Evolutionary conservation across 139 green algal species (phyloP).

Genomic region (Chlamydomonas sphaeroides): DNA sequence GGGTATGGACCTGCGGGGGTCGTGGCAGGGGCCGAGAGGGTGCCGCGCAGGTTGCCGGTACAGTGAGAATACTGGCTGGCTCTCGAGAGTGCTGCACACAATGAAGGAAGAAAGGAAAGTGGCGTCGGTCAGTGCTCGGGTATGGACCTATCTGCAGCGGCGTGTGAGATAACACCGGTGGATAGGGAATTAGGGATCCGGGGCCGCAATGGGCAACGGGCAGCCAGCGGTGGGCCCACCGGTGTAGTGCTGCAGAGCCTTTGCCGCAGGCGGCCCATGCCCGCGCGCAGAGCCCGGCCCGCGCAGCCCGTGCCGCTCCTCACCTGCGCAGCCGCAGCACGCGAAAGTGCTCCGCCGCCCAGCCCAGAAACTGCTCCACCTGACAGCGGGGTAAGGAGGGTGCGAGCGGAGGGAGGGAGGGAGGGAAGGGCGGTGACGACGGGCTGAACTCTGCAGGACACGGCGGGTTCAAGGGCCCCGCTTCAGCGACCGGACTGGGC

Average conservation of each 20-base stretch:
- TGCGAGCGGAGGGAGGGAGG: background rate
- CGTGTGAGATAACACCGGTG: background rate
- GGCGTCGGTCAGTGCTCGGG: too few species aligned
- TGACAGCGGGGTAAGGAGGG: background rate
- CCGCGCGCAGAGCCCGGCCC: too few species aligned
- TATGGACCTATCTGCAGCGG: too few species aligned
- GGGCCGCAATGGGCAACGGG: too few species aligned
- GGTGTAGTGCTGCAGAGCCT: background rate
- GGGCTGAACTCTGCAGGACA: too few species aligned
- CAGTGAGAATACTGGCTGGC: too few species aligned
- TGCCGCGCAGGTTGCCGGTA: too few species aligned
- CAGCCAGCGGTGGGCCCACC: too few species aligned
- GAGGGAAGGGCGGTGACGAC: too few species aligned
- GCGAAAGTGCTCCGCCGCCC: slow-evolving; percentile 33
- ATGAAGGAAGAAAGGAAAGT: background rate
- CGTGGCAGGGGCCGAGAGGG: too few species aligned
- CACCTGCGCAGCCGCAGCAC: slow-evolving; percentile 18
- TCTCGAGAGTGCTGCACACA: too few species aligned
- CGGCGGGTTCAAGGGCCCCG: background rate
- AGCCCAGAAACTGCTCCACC: slow-evolving; percentile 51
- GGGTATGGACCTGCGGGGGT: slow-evolving; percentile 1
- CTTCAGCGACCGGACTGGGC: background rate
- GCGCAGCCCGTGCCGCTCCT: background rate
- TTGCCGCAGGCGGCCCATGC: too few species aligned
- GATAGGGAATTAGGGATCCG: background rate